Evolutionary conservation across 2,329 filamentous ascomycete species (phyloP).

Genomic region (Penicillium sp.): DNA sequence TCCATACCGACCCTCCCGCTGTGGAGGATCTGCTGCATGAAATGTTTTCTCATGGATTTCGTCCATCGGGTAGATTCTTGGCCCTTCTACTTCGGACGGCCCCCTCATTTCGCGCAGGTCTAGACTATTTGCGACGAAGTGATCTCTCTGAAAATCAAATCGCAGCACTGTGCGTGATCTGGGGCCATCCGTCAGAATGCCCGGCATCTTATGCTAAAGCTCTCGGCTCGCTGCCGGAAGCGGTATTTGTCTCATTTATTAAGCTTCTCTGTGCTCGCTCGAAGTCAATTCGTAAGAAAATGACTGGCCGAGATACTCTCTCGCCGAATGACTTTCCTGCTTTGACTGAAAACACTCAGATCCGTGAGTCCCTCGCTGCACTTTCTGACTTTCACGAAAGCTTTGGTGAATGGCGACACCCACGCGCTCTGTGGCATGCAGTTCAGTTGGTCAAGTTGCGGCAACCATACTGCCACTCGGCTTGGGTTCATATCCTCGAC

Average conservation of each 20-base stretch:
- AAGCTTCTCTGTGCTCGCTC: constrained; percentile 44
- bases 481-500: constrained; percentile 44
- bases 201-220: constrained; percentile 16
- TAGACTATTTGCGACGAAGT: constrained; percentile 49
- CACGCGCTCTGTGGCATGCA: constrained; percentile 41
- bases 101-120: constrained; percentile 42
- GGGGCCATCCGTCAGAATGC: constrained; percentile 17
- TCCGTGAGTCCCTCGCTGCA: constrained; percentile 17
- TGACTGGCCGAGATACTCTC: constrained; percentile 12
- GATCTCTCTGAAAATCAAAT: constrained; percentile 38
- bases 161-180: constrained; percentile 33
- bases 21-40: constrained; percentile 56
- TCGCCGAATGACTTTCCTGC: constrained; percentile 7
- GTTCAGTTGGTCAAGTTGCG: constrained; percentile 38
- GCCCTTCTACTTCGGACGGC: constrained; percentile 55
- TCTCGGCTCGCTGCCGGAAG: constrained; percentile 37
- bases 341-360: constrained; percentile 1
- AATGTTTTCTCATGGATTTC: constrained; percentile 53
- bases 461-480: constrained; percentile 33
- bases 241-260: constrained; percentile 52
- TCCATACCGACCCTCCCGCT: constrained; percentile 57
- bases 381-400: constrained; percentile 23
- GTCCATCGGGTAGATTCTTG: constrained; percentile 49
- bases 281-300: constrained; percentile 14
- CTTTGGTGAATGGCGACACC: constrained; percentile 23